A percentile compares a stretch with the other conserved stretches of the same genome.
Evolutionary conservation across 352 stramenopile genomes (phyloP).

Genomic region (Saprolegnia diclina): DNA sequence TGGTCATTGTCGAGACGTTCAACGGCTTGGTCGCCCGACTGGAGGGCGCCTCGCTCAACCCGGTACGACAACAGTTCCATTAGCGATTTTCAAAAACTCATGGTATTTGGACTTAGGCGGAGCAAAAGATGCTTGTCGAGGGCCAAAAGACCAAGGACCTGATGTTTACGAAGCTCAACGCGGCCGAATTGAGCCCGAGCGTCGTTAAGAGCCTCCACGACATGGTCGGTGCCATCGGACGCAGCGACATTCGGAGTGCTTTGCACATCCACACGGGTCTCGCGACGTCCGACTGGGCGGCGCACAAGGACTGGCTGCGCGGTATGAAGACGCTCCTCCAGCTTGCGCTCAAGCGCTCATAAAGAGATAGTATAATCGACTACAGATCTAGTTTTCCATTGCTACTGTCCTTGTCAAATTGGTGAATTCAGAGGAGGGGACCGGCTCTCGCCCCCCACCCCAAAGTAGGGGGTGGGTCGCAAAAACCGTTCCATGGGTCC

Average conservation of each 20-base stretch:
- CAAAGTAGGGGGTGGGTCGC: conserved; percentile 20
- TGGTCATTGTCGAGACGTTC: conserved; percentile 73
- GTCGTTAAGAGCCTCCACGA: conserved; percentile 72
- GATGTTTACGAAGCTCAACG: conserved; percentile 85
- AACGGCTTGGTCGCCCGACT: conserved; percentile 75
- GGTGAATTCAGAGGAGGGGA: conserved; percentile 3
- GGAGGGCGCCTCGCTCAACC: conserved; percentile 63
- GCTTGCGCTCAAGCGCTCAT: conserved; percentile 88
- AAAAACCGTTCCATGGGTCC: conserved; percentile 26
- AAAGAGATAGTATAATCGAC: conserved; percentile 46
- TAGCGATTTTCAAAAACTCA: too few relatives aligned
- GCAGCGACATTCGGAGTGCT: conserved; percentile 69
- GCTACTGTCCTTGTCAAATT: background rate
- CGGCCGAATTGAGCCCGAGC: conserved; percentile 58
- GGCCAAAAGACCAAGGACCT: conserved; percentile 82
- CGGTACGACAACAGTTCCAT: conserved; percentile 45
- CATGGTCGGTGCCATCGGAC: conserved; percentile 70
- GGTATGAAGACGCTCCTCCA: conserved; percentile 95
- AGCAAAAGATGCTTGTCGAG: conserved; percentile 82
- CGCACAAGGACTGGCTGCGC: conserved; percentile 98
- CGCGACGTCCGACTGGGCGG: conserved; percentile 91
- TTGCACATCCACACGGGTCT: conserved; percentile 86
- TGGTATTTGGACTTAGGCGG: too few relatives aligned
- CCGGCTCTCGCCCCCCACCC: conserved; percentile 8
- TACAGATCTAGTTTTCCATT: background rate